Evolutionary conservation across 257 asterid species (phyloP).

Genomic region (Cynanchum wilfordii): DNA sequence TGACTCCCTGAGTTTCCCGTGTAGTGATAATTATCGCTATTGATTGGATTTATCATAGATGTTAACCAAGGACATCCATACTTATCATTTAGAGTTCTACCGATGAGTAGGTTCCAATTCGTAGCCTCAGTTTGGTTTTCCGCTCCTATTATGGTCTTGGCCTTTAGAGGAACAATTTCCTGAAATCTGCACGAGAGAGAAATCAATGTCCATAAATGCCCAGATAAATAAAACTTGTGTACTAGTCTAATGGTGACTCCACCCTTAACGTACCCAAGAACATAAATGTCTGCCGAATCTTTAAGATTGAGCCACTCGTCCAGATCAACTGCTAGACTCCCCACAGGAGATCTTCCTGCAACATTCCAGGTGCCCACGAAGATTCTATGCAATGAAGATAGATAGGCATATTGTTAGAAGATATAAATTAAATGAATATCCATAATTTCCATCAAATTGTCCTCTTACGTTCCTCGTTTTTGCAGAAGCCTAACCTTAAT

Average conservation of each 20-base stretch:
- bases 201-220: conserved; percentile 1
- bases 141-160: conserved; percentile 65
- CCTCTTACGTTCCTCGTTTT: neutral
- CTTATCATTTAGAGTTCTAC: conserved; percentile 60
- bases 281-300: conserved; percentile 81
- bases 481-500: conserved; percentile 43
- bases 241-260: neutral
- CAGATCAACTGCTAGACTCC: conserved; percentile 73
- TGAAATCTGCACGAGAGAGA: conserved; percentile 56
- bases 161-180: conserved; percentile 82
- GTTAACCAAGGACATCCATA: conserved; percentile 74
- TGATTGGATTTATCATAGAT: conserved; percentile 56
- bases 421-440: neutral
- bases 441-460: neutral
- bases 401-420: neutral
- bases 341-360: conserved; percentile 85
- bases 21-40: conserved; percentile 37
- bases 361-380: conserved; percentile 97
- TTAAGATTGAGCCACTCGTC: conserved; percentile 83
- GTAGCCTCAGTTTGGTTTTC: conserved; percentile 83
- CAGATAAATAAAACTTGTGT: neutral
- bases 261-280: conserved; percentile 61
- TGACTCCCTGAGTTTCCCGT: conserved; percentile 17
- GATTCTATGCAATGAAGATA: conserved; percentile 38
- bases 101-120: conserved; percentile 76